Percentiles rank a stretch among this genome's conserved stretches.
phyloP scores from a whole-genome alignment of 2,329 filamentous ascomycete species.

The Esteya vermicola region DNA sequence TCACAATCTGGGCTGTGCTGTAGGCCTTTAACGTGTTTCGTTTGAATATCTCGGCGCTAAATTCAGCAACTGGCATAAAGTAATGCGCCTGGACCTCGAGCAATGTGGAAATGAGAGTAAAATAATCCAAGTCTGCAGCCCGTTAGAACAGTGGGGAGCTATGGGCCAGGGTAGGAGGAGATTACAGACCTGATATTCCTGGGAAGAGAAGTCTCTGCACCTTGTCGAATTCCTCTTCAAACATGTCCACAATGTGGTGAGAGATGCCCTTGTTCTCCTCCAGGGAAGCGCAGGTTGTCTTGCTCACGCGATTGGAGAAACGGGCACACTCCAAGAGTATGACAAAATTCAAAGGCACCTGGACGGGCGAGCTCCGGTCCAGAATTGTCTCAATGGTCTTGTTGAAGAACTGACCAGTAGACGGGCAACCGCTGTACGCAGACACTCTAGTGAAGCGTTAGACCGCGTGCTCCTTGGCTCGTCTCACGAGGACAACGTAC shows the following conservation, averaged over 20 bases:
- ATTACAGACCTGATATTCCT: conserved; percentile 27
- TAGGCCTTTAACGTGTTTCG: conserved; percentile 31
- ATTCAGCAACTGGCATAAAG: conserved; percentile 28
- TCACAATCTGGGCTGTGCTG: conserved; percentile 30
- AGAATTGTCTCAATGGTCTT: conserved; percentile 33
- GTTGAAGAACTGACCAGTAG: conserved; percentile 30
- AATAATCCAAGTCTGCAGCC: conserved; percentile 28
- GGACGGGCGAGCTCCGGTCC: conserved; percentile 22
- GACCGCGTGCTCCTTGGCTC: neutral
- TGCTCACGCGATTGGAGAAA: conserved; percentile 34
- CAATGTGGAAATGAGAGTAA: conserved; percentile 32
- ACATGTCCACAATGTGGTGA: conserved; percentile 28
- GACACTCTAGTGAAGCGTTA: conserved; percentile 14
- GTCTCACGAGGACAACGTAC: conserved; percentile 14
- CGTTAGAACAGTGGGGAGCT: conserved; percentile 3
- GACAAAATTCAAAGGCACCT: conserved; percentile 28
- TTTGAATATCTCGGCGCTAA: conserved; percentile 23
- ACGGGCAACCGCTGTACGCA: conserved; percentile 28
- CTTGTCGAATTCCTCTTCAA: conserved; percentile 38
- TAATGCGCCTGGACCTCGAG: conserved; percentile 41
- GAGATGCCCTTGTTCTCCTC: conserved; percentile 31
- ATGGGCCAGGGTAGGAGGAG: neutral
- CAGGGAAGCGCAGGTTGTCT: conserved; percentile 30
- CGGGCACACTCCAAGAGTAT: conserved; percentile 34
- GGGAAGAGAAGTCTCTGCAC: conserved; percentile 29